A percentile compares a stretch with the other conserved stretches of the same genome.
Evolutionary conservation across 108 stramenopile genomes (phyloP).

Genomic region (Craspedostauros australis): DNA sequence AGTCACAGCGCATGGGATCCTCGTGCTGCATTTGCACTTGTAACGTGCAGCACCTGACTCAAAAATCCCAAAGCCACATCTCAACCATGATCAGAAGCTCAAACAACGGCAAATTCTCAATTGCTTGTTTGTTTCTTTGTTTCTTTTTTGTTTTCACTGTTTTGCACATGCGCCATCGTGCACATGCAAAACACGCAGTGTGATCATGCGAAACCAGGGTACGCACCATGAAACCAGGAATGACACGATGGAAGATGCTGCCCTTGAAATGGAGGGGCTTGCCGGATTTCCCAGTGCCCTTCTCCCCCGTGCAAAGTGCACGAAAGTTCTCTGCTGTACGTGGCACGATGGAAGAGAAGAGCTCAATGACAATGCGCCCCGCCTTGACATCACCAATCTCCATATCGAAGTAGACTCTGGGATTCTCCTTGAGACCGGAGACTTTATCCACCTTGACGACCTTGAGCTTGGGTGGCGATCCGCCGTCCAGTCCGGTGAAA

Average conservation of each 20-base stretch:
- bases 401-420: conserved; percentile 73
- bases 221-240: conserved; percentile 93
- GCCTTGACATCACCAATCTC: conserved; percentile 69
- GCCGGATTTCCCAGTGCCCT: conserved; percentile 64
- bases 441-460: conserved; percentile 11
- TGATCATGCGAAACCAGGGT: no score
- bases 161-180: no score
- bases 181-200: no score
- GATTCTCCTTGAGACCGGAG: conserved; percentile 12
- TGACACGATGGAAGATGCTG: conserved; percentile 90
- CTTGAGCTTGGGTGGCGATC: conserved; percentile 1
- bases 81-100: conserved; percentile 10
- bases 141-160: no score
- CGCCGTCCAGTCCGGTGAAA: conserved; percentile 33
- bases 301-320: conserved; percentile 67
- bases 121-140: no score
- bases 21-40: no score
- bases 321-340: conserved; percentile 90
- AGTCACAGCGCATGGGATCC: no score
- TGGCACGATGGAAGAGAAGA: conserved; percentile 83
- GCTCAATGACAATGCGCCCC: conserved; percentile 88
- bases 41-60: no score
- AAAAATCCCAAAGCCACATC: background rate
- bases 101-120: background rate
- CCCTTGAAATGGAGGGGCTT: conserved; percentile 67